Base-by-base conservation (phyloP, 139 green algal genomes). In the Spirogloea muscicola region DNA sequence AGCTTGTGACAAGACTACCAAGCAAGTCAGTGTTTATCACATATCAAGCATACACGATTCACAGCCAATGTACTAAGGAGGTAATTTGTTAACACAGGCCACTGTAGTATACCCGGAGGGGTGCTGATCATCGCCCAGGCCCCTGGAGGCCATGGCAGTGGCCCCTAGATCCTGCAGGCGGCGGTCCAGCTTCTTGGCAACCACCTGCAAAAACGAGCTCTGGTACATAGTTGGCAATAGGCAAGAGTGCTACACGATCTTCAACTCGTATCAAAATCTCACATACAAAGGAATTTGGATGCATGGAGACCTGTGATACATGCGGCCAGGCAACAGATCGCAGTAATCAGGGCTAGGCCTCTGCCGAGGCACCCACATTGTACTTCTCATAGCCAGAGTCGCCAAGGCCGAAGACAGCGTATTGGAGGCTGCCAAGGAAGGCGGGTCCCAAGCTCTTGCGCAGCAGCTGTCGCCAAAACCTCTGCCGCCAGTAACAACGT, bases 321-420 rank as follows among this genome's bases (percentile, higher is more conserved):
- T n/a, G n/a, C n/a, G n/a, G n/a, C n/a, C n/a, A n/a, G n/a, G n/a
- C n/a, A n/a, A n/a, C n/a, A n/a, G n/a, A n/a, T n/a, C n/a, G n/a
- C n/a, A n/a, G n/a, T n/a, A n/a, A n/a, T n/a, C n/a, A n/a, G n/a
- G n/a, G n/a, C n/a, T n/a, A n/a, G n/a, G n/a, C n/a, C n/a, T n/a
- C n/a, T n/a, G n/a, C n/a, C n/a, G n/a, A n/a, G n/a, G n/a, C 55
- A 40, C 75, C 46, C 18, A 92, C 85, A 64, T 97, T 97, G 86
- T 91, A 98, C 44, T 96, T 88, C 1, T 86, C 68, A 77, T 98
- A 98, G 18, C 86, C 82, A 3, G 89, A 95, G 83, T 98, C 94
- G 0, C 94, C 94, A 18, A 98, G 82, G 0, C 94, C 94, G 87
- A 98, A 98, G 16, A 96, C 90, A 6, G 90, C 91, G 27, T 76